Conservation (phyloP, 208 protist genomes). For the Leishmania major region DNA sequence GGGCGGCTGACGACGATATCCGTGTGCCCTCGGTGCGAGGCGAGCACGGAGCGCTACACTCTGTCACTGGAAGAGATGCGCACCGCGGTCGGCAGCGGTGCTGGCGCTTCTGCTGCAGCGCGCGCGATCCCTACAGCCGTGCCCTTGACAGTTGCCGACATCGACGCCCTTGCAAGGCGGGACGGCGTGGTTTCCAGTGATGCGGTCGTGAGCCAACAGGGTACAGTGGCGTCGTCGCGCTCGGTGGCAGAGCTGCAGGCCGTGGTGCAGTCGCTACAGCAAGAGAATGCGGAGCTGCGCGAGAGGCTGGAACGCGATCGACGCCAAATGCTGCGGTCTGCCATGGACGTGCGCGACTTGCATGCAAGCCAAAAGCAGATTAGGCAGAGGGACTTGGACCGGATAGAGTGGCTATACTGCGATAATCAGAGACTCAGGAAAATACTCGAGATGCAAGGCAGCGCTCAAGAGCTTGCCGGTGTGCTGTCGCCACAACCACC, state of each 20-base stretch:
- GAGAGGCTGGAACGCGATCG: slow-evolving; percentile 18
- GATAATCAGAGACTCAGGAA: slow-evolving; percentile 28
- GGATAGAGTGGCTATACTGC: slow-evolving; percentile 18
- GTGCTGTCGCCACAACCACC: no score
- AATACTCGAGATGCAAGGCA: background rate
- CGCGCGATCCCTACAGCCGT: background rate
- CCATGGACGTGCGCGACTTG: slow-evolving; percentile 37
- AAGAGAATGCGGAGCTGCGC: slow-evolving; percentile 23
- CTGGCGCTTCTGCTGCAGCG: background rate
- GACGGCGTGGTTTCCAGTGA: background rate
- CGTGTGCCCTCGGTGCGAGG: slow-evolving; percentile 43
- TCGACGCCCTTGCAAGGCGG: background rate
- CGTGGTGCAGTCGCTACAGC: slow-evolving; percentile 3
- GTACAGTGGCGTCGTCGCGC: no score
- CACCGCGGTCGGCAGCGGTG: background rate
- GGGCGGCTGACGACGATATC: slow-evolving; percentile 46
- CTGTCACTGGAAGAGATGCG: background rate
- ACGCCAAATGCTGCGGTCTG: slow-evolving; percentile 41
- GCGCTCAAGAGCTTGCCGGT: background rate
- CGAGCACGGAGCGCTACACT: slow-evolving; percentile 21
- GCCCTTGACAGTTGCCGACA: slow-evolving; percentile 8
- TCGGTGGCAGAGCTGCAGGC: background rate
- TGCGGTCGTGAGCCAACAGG: no score
- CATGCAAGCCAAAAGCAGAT: slow-evolving; percentile 21
- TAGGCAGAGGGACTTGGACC: slow-evolving; percentile 8